A percentile compares a stretch with the other conserved stretches of the same genome.
Conservation (phyloP, 495 filamentous ascomycete species). For the Pyronema domesticum region DNA sequence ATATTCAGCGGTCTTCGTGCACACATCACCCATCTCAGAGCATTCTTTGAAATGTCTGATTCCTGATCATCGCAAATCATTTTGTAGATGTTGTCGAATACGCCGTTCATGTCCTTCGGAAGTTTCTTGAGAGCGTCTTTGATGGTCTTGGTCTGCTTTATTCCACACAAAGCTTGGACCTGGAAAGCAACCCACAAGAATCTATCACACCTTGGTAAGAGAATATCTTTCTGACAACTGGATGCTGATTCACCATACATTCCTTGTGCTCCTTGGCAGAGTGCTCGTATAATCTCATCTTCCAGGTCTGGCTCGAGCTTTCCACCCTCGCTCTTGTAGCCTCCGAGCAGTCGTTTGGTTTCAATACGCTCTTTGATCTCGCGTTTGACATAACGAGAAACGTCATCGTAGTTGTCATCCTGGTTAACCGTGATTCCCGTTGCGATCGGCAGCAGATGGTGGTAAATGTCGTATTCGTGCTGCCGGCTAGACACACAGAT, state of each 20-base stretch:
- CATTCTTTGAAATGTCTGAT: background rate
- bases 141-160: background rate
- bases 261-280: slow-evolving; percentile 5
- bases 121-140: background rate
- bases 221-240: background rate
- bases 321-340: background rate
- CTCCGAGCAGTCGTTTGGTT: background rate
- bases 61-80: background rate
- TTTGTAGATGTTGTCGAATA: background rate
- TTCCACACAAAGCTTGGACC: slow-evolving; percentile 5
- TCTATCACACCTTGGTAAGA: slow-evolving; percentile 1
- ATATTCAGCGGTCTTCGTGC: background rate
- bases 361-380: slow-evolving; percentile 3
- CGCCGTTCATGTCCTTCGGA: background rate
- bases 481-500: slow-evolving; percentile 1
- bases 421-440: background rate
- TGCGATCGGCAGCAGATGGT: background rate
- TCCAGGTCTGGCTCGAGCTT: background rate
- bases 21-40: slow-evolving; percentile 13
- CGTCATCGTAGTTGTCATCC: slow-evolving; percentile 9
- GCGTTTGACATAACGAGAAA: slow-evolving; percentile 5
- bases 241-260: slow-evolving; percentile 10
- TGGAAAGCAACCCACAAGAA: slow-evolving; percentile 17
- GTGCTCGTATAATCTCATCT: background rate
- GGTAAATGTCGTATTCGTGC: background rate